Conservation (phyloP, 345 rosid species). For the Salix suchowensis region DNA sequence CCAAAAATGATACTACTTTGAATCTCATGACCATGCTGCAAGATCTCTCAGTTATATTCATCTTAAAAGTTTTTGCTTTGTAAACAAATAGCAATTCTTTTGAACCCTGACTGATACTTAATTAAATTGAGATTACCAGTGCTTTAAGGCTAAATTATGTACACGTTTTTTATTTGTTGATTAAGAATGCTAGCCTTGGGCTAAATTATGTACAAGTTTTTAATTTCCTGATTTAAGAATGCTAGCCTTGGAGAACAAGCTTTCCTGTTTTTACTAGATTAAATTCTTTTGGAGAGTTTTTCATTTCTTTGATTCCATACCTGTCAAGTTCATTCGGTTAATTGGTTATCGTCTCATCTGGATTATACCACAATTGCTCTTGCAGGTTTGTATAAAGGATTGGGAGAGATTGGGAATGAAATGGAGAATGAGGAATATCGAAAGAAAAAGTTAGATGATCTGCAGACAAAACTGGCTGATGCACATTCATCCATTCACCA, state of each 20-base stretch:
- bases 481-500: constrained; percentile 83
- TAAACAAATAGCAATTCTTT: too few relatives aligned
- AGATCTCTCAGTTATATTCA: not conserved
- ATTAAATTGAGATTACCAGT: not conserved
- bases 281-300: not conserved
- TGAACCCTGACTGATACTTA: not conserved
- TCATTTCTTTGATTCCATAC: not conserved
- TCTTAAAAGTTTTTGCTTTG: not conserved
- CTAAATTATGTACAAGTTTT: not conserved
- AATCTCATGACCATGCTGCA: not conserved
- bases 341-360: not conserved
- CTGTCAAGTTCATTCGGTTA: not conserved
- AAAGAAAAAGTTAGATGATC: constrained; percentile 63
- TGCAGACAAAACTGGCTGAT: constrained; percentile 82
- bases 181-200: not conserved
- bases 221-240: not conserved
- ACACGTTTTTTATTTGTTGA: not conserved
- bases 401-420: constrained; percentile 79
- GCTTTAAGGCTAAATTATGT: not conserved
- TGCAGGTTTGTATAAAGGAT: constrained; percentile 61
- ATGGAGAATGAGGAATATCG: constrained; percentile 88
- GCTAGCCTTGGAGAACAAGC: not conserved
- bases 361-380: not conserved
- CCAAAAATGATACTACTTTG: not conserved
- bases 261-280: not conserved